Base-by-base conservation (phyloP, 306 rosid genomes). In the Quercus gilva region DNA sequence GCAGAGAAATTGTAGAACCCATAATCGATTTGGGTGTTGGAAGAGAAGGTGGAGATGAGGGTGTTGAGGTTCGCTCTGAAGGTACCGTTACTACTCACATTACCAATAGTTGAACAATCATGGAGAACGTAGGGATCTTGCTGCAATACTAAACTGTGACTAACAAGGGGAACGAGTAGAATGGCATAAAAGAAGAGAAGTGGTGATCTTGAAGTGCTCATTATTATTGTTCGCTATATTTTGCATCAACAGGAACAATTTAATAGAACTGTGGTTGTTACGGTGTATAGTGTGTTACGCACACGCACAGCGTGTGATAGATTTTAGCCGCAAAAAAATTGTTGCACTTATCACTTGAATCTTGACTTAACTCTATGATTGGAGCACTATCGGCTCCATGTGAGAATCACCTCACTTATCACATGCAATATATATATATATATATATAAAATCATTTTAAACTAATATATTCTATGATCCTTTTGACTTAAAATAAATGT, bases 81-180 rank as follows among this genome's bases (percentile, higher is more conserved):
- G 80, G 88, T 56, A 64, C 90, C 70, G 51, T 82, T 76, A 8
- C 80, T 51, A 26, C 88, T 87, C 87, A 84, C 89, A 73, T 91
- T 87, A 3, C 92, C 91, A 59, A 5, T 59, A 3, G 26, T 59
- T 4, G 67, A 61, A 26, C 69, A 61, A 1, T 5, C 3, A 17
- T 61, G 9, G n/a, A 4, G 11, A 33, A 61, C 69, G 37, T 61
- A 61, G 69, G 69, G n/a, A 61, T 61, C 2, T 51, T 71, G 10
- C 53, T 79, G 87, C n/a, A 84, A 87, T 0, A 23, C 12, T 6
- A 61, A 25, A n/a, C n/a, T 28, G 81, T 28, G 81, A 12, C 25
- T 73, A 41, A 76, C 65, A 49, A 58, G 21, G 74, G 68, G 68
- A 17, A 49, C 59, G 45, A 5, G 37, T 33, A 77, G 1, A 35